phyloP scores from a whole-genome alignment of 805 yeast species.

The Trichomonascus vanleenenianus region DNA sequence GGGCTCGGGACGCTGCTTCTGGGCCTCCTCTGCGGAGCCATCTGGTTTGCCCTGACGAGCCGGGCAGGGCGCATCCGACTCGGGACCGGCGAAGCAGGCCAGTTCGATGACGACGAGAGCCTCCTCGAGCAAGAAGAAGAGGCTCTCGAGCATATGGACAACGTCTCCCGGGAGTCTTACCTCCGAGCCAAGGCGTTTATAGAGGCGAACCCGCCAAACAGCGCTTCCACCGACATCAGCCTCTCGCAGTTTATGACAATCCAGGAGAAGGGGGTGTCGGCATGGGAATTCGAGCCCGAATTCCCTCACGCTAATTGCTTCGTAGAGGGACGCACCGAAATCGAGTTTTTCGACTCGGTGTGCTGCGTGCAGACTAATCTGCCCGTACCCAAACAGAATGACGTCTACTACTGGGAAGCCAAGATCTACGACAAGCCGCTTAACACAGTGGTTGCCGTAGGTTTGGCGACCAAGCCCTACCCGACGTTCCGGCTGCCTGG shows the following conservation, averaged over 20 bases:
- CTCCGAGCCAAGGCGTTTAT: conserved; percentile 50
- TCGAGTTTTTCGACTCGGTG: conserved; percentile 45
- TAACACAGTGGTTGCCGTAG: conserved; percentile 54
- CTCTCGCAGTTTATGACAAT: conserved; percentile 57
- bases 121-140: conserved; percentile 54
- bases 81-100: conserved; percentile 43
- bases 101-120: conserved; percentile 54
- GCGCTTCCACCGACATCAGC: conserved; percentile 35
- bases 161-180: conserved; percentile 46
- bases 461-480: conserved; percentile 79
- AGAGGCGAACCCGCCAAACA: conserved; percentile 35
- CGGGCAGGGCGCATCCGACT: conserved; percentile 26
- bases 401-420: conserved; percentile 82
- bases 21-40: conserved; percentile 22
- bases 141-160: conserved; percentile 55
- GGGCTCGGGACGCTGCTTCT: conserved; percentile 33
- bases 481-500: conserved; percentile 94
- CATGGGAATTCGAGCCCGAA: conserved; percentile 70
- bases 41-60: conserved; percentile 29
- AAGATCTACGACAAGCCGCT: conserved; percentile 65
- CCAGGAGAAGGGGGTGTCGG: conserved; percentile 81
- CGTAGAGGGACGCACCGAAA: conserved; percentile 58
- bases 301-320: conserved; percentile 46
- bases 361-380: conserved; percentile 71
- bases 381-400: conserved; percentile 76